phyloP scores from a whole-genome alignment of 208 protist genomes.

The Crithidia mellificae region DNA sequence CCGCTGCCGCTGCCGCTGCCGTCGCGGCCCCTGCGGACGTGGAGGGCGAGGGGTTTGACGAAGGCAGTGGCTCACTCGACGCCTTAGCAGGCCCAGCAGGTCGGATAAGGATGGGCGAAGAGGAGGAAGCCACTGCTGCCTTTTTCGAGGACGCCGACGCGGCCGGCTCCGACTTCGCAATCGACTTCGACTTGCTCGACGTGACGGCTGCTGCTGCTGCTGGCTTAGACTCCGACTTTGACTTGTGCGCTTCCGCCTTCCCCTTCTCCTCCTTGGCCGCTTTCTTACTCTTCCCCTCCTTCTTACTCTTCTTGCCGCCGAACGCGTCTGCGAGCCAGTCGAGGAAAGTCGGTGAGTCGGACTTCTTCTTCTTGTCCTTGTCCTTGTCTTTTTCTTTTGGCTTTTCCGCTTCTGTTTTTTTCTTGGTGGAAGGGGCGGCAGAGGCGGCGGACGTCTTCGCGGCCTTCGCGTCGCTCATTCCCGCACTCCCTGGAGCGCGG shows the following conservation, averaged over 20 bases:
- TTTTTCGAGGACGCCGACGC: background rate
- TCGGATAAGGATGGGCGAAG: background rate
- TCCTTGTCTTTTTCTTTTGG: background rate
- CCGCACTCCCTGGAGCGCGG: background rate
- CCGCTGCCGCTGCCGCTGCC: background rate
- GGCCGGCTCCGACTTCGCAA: background rate
- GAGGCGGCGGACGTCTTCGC: background rate
- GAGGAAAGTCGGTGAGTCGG: constrained; percentile 4
- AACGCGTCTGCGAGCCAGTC: constrained; percentile 10
- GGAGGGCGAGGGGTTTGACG: no score
- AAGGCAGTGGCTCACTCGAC: no score
- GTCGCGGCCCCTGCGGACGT: background rate
- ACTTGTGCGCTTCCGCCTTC: background rate
- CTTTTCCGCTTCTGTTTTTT: background rate
- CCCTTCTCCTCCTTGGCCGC: background rate
- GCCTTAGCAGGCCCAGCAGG: background rate
- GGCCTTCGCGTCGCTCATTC: background rate
- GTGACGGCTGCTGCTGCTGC: background rate
- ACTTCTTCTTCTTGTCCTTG: constrained; percentile 1
- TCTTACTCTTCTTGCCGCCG: constrained; percentile 12
- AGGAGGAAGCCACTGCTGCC: no score
- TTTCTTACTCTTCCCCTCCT: constrained; percentile 1
- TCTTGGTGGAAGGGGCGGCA: background rate
- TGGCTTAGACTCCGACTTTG: background rate
- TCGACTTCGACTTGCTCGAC: constrained; percentile 1